Percentiles rank a stretch among this genome's conserved stretches.
Conservation (phyloP, 345 rosid species). For the Citrus unshiu region DNA sequence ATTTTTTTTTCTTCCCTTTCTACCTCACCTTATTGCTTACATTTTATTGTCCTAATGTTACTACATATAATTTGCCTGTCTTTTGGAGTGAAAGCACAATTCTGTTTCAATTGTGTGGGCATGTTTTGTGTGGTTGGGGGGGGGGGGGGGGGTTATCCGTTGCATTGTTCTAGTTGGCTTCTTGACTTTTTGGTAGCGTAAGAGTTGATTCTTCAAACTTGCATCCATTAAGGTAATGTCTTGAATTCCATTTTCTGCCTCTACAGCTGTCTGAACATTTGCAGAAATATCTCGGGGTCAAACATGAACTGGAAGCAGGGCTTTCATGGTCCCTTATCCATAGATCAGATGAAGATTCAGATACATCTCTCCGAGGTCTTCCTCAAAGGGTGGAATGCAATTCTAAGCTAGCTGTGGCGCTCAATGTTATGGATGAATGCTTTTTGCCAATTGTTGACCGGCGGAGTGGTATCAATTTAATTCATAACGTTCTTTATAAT, state of each 20-base stretch:
- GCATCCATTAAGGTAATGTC: not conserved
- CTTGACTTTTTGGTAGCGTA: not conserved
- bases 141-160: not conserved
- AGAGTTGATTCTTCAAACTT: not conserved
- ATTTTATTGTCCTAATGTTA: not conserved
- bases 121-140: not conserved
- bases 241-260: slow-evolving; percentile 6
- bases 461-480: slow-evolving; percentile 76
- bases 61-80: not conserved
- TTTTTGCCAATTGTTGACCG: slow-evolving; percentile 78
- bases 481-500: slow-evolving; percentile 73
- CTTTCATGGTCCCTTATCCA: slow-evolving; percentile 79
- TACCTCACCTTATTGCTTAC: not conserved
- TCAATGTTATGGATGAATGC: slow-evolving; percentile 85
- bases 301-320: slow-evolving; percentile 76
- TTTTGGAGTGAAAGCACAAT: not conserved
- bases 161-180: not conserved
- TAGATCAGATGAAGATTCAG: slow-evolving; percentile 53
- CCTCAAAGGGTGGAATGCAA: slow-evolving; percentile 63
- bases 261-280: slow-evolving; percentile 68
- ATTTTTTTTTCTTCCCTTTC: not conserved
- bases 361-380: slow-evolving; percentile 39
- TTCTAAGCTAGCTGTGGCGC: slow-evolving; percentile 77
- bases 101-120: not conserved
- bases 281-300: slow-evolving; percentile 75